Evolutionary conservation across 495 filamentous ascomycete species (phyloP), one percentile per base, ranked within the genome.

Genomic region (Podospora pseudocomata): DNA sequence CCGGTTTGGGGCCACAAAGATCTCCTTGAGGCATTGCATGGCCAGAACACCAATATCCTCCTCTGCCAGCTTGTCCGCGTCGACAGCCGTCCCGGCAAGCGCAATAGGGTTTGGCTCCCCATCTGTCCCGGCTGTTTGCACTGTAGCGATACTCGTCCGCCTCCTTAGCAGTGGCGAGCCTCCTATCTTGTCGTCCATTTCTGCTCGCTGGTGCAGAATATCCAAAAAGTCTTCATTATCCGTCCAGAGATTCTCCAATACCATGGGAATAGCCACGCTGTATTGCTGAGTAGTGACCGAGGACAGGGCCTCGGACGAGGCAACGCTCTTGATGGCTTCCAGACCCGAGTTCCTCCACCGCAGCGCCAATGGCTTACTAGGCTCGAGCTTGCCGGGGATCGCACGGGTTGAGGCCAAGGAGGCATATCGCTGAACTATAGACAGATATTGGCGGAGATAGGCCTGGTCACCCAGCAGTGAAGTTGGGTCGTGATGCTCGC

Each of bases 11-110:
- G 85, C 88, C 26, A 86, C 80, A 68, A 96, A 94, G 53, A 96
- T 90, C 60, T 89, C 86, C 73, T 93, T 89, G 28, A 97, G 80
- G 70, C 91, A 92, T 67, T 91, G 89, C 68, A 97, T 84, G 6
- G 94, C 94, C 67, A 93, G 78, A 5, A 95, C 80, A 34, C 91
- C 88, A n/a, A 92, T 91, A 71, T 93, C 88, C 80, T 96, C 88
- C 77, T 97, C 93, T 0, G 91, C 92, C 66, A 92, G 78, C 74
- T 88, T 89, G 79, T 97, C 94, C 49, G 90, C 91, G 76, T 96
- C 92, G 32, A 88, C 91, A 13, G 91, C 88, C 6, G 90, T 90
- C 59, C 87, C 90, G 9, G 89, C 87, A 23, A 93, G 87, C 44
- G 89, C 84, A 63, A 87, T 84, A 3, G 91, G 88, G 73, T 92